A percentile compares a stretch with the other conserved stretches of the same genome.
phyloP scores from a whole-genome alignment of 306 rosid species.

The Erythrophleum fordii region DNA sequence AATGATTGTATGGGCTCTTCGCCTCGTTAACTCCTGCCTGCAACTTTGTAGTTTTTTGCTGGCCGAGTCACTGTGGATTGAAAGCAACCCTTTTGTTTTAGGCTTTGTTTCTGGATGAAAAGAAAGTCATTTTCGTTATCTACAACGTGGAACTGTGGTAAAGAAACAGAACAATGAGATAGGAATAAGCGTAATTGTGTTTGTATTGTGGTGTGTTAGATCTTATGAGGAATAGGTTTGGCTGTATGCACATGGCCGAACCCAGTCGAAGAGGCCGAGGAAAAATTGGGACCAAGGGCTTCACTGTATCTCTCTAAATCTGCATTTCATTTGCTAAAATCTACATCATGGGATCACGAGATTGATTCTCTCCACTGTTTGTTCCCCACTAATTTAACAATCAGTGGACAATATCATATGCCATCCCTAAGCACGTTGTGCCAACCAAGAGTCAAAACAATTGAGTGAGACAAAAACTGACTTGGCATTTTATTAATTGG shows the following conservation, averaged over 20 bases:
- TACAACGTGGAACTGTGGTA: not conserved
- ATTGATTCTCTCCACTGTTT: not conserved
- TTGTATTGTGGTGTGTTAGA: not conserved
- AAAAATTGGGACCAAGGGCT: slow-evolving; percentile 4
- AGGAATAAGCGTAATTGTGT: not conserved
- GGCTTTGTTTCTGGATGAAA: not conserved
- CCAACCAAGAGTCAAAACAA: slow-evolving; percentile 17
- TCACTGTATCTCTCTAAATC: not conserved
- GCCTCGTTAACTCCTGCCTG: no score
- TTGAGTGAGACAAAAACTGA: slow-evolving; percentile 10
- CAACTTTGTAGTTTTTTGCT: not conserved
- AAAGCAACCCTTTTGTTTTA: not conserved
- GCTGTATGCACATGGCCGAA: not conserved
- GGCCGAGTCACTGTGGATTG: not conserved
- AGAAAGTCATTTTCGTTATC: not conserved
- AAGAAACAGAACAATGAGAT: not conserved
- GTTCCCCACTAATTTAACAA: not conserved
- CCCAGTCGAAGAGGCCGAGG: slow-evolving; percentile 18
- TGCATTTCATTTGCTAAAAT: slow-evolving; percentile 14
- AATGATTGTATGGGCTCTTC: no score
- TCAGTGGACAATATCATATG: slow-evolving; percentile 42
- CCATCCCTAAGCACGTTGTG: slow-evolving; percentile 11
- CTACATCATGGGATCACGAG: slow-evolving; percentile 49
- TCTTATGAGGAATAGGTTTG: not conserved
- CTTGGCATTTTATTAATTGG: not conserved